Evolutionary conservation across 2,329 filamentous ascomycete genomes (phyloP).

Genomic region (Claviceps sp.): DNA sequence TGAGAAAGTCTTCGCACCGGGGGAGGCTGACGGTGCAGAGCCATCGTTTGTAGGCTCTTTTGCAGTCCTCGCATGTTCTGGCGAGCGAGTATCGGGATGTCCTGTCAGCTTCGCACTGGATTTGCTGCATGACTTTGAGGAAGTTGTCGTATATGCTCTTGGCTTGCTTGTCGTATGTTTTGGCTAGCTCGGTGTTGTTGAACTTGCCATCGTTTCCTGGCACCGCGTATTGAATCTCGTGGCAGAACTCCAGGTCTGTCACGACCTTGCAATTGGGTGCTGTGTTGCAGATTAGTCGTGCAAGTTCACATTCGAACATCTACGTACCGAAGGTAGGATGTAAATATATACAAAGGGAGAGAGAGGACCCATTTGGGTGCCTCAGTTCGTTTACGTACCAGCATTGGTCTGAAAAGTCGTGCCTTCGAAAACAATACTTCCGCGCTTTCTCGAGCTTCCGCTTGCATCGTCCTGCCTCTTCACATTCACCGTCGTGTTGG

Average conservation of each 20-base stretch:
- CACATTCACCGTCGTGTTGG: conserved; percentile 31
- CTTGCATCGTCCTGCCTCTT: conserved; percentile 18
- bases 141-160: conserved; percentile 60
- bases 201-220: conserved; percentile 60
- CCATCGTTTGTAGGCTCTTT: conserved; percentile 77
- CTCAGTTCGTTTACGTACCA: conserved; percentile 35
- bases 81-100: conserved; percentile 72
- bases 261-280: conserved; percentile 77
- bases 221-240: conserved; percentile 79
- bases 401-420: conserved; percentile 68
- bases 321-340: too few relatives aligned
- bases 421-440: conserved; percentile 58
- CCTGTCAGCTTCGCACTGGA: conserved; percentile 66
- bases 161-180: conserved; percentile 69
- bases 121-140: conserved; percentile 65
- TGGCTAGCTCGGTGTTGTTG: conserved; percentile 47
- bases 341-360: too few relatives aligned
- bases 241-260: conserved; percentile 78
- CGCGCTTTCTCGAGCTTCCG: conserved; percentile 34
- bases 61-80: conserved; percentile 63
- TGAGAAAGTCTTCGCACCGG: conserved; percentile 74
- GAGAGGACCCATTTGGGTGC: too few relatives aligned
- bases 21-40: conserved; percentile 88
- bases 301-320: too few relatives aligned
- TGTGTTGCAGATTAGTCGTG: conserved; percentile 13